Percentiles rank a stretch among this genome's conserved stretches.
phyloP scores from a whole-genome alignment of 257 asterid species.

The Solanum pimpinellifolium region DNA sequence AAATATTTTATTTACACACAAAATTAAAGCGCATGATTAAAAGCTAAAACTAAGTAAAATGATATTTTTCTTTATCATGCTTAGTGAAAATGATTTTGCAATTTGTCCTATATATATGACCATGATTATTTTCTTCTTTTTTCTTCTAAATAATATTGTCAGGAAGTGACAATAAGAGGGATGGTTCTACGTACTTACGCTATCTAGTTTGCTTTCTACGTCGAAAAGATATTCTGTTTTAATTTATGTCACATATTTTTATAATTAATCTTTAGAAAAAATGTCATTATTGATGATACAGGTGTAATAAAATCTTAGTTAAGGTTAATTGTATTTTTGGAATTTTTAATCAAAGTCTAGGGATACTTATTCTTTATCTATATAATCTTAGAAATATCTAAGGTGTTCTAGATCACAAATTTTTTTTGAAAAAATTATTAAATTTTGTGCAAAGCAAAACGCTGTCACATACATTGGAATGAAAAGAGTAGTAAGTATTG shows the following conservation, averaged over 20 bases:
- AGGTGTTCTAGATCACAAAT: too few species aligned
- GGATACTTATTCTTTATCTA: too few species aligned
- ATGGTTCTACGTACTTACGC: neutral
- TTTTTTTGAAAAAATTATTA: too few species aligned
- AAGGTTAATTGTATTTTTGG: too few species aligned
- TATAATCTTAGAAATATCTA: neutral
- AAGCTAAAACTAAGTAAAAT: neutral
- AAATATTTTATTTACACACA: neutral
- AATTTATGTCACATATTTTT: neutral
- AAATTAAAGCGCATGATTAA: too few species aligned
- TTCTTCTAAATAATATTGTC: neutral
- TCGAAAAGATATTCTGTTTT: neutral
- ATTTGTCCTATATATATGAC: conserved; percentile 19
- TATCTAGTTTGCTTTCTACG: neutral
- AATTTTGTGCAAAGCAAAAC: too few species aligned
- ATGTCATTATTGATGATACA: too few species aligned
- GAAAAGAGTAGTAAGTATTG: too few species aligned
- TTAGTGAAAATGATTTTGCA: conserved; percentile 6
- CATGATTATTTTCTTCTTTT: conserved; percentile 1
- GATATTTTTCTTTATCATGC: neutral
- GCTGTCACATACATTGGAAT: too few species aligned
- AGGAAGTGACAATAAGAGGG: neutral
- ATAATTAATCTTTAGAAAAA: too few species aligned
- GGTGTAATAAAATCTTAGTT: too few species aligned
- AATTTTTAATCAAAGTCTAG: too few species aligned